Conservation (phyloP, 2,329 filamentous ascomycete genomes). For the Neofusicoccum kwambonambiense region DNA sequence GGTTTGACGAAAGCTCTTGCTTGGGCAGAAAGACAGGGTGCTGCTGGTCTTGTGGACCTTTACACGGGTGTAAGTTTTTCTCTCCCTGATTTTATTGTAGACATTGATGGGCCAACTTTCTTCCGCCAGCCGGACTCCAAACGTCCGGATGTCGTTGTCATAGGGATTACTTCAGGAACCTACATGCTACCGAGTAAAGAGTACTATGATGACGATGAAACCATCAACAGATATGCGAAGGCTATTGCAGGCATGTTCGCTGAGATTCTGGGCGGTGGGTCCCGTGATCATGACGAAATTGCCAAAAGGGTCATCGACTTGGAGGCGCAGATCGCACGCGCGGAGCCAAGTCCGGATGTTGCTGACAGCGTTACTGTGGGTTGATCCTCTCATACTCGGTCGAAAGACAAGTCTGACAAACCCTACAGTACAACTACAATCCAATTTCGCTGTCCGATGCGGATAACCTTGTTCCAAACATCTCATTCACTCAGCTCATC, state of each 20-base stretch:
- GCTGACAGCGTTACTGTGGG: conserved; percentile 23
- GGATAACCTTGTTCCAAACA: conserved; percentile 54
- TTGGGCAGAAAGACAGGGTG: background rate
- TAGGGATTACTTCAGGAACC: conserved; percentile 46
- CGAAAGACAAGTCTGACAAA: background rate
- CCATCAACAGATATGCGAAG: conserved; percentile 28
- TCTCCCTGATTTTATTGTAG: background rate
- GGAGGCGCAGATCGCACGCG: conserved; percentile 60
- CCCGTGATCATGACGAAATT: conserved; percentile 14
- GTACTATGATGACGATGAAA: conserved; percentile 34
- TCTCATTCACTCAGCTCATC: conserved; percentile 57
- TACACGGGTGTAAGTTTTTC: background rate
- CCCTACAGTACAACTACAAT: conserved; percentile 59
- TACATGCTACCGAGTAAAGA: conserved; percentile 43
- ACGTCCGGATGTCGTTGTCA: background rate
- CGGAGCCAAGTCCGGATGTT: conserved; percentile 55
- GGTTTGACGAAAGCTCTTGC: background rate
- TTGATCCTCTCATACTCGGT: too few relatives aligned
- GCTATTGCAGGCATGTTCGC: background rate
- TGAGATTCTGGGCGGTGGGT: background rate
- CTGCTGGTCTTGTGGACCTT: background rate
- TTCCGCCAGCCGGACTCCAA: background rate
- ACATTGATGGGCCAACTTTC: background rate
- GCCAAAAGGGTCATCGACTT: conserved; percentile 38
- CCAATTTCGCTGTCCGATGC: conserved; percentile 60